These are phyloP conservation scores for Colletotrichum destructivum DNA, from an alignment of 2,329 filamentous ascomycete genomes.

Conservation along the genomic window DNA sequence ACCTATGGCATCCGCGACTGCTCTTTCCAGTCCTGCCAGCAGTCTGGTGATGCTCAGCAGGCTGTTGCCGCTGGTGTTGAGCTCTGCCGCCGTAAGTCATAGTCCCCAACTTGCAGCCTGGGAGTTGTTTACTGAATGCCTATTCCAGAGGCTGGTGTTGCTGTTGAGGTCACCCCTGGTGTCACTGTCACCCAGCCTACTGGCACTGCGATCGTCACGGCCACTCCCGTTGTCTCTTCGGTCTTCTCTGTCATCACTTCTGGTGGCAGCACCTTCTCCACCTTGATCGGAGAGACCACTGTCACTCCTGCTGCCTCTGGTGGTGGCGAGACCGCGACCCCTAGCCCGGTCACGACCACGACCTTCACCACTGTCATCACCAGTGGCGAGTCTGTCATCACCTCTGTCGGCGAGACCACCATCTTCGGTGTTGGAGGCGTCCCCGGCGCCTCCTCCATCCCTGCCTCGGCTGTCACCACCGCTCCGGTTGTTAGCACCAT, in stretches of 20 bases:
- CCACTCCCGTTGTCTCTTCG: slow-evolving; percentile 28
- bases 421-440: slow-evolving; percentile 44
- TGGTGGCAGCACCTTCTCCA: slow-evolving; percentile 56
- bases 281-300: slow-evolving; percentile 48
- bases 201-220: slow-evolving; percentile 31
- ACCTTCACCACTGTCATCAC: slow-evolving; percentile 46
- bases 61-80: slow-evolving; percentile 57
- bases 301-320: slow-evolving; percentile 12
- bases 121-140: neutral
- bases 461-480: slow-evolving; percentile 29
- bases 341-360: slow-evolving; percentile 53
- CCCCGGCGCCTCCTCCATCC: slow-evolving; percentile 29
- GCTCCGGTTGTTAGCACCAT: slow-evolving; percentile 41
- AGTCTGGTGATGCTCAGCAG: slow-evolving; percentile 50
- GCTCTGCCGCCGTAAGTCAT: slow-evolving; percentile 56
- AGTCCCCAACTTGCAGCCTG: neutral
- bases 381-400: slow-evolving; percentile 44
- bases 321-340: slow-evolving; percentile 18
- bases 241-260: slow-evolving; percentile 45
- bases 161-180: slow-evolving; percentile 47
- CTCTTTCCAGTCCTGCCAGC: slow-evolving; percentile 59
- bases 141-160: slow-evolving; percentile 29
- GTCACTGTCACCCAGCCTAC: slow-evolving; percentile 37
- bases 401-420: slow-evolving; percentile 49
- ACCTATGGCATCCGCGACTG: slow-evolving; percentile 67